A percentile compares a stretch with the other conserved stretches of the same genome.
Conservation (phyloP, 129 eudicot genomes). For the carrot (Daucus carota) region DH1_v3.0 NC_030386.2:35035001-35035500, state of each 20-base stretch:
- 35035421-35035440: too few relatives aligned
- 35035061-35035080: conserved; percentile 32
- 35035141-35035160: neutral
- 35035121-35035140: neutral
- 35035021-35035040: conserved; percentile 62
- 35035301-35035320: neutral
- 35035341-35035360: neutral
- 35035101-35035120: neutral
- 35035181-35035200: conserved; percentile 11
- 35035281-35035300: neutral
- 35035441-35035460: too few relatives aligned
- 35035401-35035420: too few relatives aligned
- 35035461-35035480: too few relatives aligned
- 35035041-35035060: conserved; percentile 35
- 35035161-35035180: conserved; percentile 12
- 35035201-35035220: conserved; percentile 15
- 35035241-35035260: neutral
- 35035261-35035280: neutral
- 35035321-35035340: neutral
- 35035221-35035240: conserved; percentile 18
- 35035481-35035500: too few relatives aligned
- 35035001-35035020: conserved; percentile 60
- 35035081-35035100: conserved; percentile 6
- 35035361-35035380: neutral
- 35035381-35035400: too few relatives aligned